Base-by-base conservation (phyloP, 495 filamentous ascomycete genomes). In the Penicillium cinerascens region DNA sequence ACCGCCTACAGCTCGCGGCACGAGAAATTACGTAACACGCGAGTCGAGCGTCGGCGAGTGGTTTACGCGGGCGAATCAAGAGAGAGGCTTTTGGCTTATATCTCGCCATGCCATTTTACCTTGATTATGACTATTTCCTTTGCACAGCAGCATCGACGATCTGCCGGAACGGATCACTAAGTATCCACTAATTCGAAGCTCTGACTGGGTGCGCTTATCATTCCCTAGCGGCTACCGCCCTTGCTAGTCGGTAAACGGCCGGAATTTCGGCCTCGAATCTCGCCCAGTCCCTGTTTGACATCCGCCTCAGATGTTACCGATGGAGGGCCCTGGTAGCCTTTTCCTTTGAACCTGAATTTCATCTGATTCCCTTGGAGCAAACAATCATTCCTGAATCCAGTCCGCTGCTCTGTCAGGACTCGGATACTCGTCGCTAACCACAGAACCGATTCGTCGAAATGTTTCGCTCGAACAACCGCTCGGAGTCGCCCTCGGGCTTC, bases 371-470 rank as follows among this genome's bases (percentile, higher is more conserved):
- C 23, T 37, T 44, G 40, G n/a, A 15, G 21, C 35, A 51, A 33
- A 22, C 36, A 52, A 20, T 15, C 70, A 71, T 66, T 56, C 68
- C 37, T 64, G n/a, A 70, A 18, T 62, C 67, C n/a, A 64, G 57
- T 22, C 47, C 58, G 21, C 48, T 56, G 23, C 53, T 54, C 38
- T 60, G 45, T 18, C 45, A 52, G 23, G 61, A 69, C 40, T 40
- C 59, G 23, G 65, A 62, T 11, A 54, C 65, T 36, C 45, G 48
- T 48, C 67, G 66, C 36, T 68, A 70, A 26, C 56, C 73, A 35
- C 70, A 65, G 41, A 66, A 71, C 49, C 66, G 69, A n/a, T 55
- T 76, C 25, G 43, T 69, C 44, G 59, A 71, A 39, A 54, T 71
- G 41, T 70, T 77, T 47, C 68, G 67, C 47, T 47, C 58, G n/a